Conservation (phyloP, 1,139 yeast genomes). For the Taiozyma sp. region DNA sequence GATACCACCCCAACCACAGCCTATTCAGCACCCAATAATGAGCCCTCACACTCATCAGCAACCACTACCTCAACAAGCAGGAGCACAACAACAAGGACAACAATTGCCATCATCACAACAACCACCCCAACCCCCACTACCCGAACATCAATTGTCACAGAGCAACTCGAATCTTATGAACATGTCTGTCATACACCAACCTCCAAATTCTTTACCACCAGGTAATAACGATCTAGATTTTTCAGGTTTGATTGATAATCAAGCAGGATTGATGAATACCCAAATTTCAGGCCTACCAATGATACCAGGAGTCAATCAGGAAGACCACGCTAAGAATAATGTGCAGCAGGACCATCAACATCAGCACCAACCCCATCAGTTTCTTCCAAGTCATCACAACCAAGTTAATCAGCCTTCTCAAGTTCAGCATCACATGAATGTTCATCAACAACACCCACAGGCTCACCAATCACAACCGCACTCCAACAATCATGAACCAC, state of each 20-base stretch:
- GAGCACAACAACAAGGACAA: background rate
- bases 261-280: conserved; percentile 1
- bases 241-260: conserved; percentile 6
- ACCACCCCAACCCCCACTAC: conserved; percentile 4
- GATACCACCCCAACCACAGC: background rate
- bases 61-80: background rate
- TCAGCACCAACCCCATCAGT: background rate
- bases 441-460: background rate
- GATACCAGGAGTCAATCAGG: background rate
- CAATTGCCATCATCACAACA: conserved; percentile 1
- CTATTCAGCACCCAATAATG: background rate
- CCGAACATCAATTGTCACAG: background rate
- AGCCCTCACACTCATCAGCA: background rate
- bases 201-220: background rate
- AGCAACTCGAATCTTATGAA: conserved; percentile 1
- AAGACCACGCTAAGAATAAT: background rate
- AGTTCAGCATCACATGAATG: background rate
- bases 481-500: conserved; percentile 1
- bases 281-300: conserved; percentile 3
- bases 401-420: conserved; percentile 1
- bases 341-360: background rate
- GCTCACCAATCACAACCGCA: background rate
- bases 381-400: background rate
- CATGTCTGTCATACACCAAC: conserved; percentile 2
- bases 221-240: conserved; percentile 5